phyloP scores from a whole-genome alignment of 2,329 filamentous ascomycete genomes.

The Alternaria metachromatica region DNA sequence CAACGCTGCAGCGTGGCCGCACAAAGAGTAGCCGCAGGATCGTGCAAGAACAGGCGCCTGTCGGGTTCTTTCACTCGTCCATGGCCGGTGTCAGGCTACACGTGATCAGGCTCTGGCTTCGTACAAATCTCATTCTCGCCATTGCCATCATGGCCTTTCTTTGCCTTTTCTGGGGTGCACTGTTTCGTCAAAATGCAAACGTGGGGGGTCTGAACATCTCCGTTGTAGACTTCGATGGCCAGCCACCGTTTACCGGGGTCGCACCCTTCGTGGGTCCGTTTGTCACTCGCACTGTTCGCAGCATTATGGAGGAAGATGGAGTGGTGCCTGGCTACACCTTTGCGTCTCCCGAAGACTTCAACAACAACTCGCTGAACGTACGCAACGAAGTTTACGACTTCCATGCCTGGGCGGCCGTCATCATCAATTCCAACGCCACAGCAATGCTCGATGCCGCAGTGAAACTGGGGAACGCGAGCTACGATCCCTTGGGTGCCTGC shows the following conservation, averaged over 20 bases:
- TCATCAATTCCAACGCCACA: slow-evolving; percentile 69
- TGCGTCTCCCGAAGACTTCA: slow-evolving; percentile 57
- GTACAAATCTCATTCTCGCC: slow-evolving; percentile 37
- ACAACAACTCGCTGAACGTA: slow-evolving; percentile 63
- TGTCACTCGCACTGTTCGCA: slow-evolving; percentile 55
- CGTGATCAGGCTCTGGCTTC: slow-evolving; percentile 36
- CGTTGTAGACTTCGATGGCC: slow-evolving; percentile 69
- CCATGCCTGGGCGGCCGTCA: slow-evolving; percentile 65
- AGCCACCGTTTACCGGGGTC: slow-evolving; percentile 55
- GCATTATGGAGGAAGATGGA: slow-evolving; percentile 46
- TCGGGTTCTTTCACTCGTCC: slow-evolving; percentile 38
- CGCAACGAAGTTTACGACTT: slow-evolving; percentile 65
- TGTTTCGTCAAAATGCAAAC: slow-evolving; percentile 32
- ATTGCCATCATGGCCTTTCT: slow-evolving; percentile 34
- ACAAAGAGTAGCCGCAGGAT: slow-evolving; percentile 30
- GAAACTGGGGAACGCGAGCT: slow-evolving; percentile 61
- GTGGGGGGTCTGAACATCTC: slow-evolving; percentile 56
- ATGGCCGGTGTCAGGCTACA: slow-evolving; percentile 41
- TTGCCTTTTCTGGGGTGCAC: slow-evolving; percentile 39
- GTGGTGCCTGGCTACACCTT: slow-evolving; percentile 59
- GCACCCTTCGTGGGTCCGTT: slow-evolving; percentile 63
- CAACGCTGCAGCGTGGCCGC: slow-evolving; percentile 17
- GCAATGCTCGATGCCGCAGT: slow-evolving; percentile 62
- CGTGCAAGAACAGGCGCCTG: slow-evolving; percentile 17
- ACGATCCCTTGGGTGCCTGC: slow-evolving; percentile 65